Base-by-base conservation (phyloP, 2,329 filamentous ascomycete genomes). In the Scopulariopsis brevicaulis region DNA sequence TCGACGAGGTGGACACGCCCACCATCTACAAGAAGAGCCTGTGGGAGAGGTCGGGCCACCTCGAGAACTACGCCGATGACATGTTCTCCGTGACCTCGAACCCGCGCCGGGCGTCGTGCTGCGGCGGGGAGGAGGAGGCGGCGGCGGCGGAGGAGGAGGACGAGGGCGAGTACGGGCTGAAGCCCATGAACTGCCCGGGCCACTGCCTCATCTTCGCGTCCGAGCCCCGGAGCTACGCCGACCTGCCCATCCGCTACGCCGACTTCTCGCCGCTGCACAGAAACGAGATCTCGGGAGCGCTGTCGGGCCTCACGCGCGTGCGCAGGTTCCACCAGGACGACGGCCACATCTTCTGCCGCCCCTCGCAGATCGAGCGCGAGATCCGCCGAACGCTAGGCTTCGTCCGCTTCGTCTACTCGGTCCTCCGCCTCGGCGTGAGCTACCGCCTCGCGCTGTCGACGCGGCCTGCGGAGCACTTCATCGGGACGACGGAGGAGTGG, bases 121-220 rank as follows among this genome's bases (percentile, higher is more conserved):
- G 74, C 58, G 70, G 67, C 54, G 69, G 28, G 15, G 25, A 52
- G 12, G 32, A 73, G 12, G 60, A 62, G 28, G 24, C 6, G n/a
- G 24, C 48, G 37, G 60, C 62, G 28, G 24, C 6, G n/a, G 24
- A 43, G 37, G 81, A 85, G 60, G 83, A 87, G 61, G 79, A 81
- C 60, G 79, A 82, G 60, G 84, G 86, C 62, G 86, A 89, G 61
- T 95, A 89, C 70, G 89, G 89, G 20, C 74, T 96, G 64, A 96
- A 96, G 71, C 90, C 90, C 15, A 96, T 96, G 90, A 96, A 96
- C 68, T 96, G 90, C 68, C 90, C 90, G 0, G 90, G 90, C 3
- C 90, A 96, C 70, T 95, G 90, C 68, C 76, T 96, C 62, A 81
- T 96, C 61, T 96, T 95, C 68, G 85, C 82, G 60, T 86, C 86